Base-by-base conservation (phyloP, 768 basidiomycete species). In the Megacollybia marginata region DNA sequence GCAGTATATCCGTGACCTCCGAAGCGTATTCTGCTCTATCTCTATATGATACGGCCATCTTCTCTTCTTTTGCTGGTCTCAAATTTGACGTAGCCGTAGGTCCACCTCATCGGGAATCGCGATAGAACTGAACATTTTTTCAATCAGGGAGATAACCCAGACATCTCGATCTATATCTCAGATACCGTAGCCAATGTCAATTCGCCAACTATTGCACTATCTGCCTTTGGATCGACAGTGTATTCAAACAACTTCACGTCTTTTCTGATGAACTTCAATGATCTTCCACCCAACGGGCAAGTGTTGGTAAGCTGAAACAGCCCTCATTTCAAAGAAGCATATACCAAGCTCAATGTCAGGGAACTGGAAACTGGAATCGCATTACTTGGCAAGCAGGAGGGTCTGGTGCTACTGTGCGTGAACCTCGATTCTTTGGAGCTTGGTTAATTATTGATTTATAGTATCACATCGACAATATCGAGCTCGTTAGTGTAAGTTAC, bases 391-490 rank as follows among this genome's bases (percentile, higher is more conserved):
- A 79, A 59, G 74, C 67, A 9, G 66, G 68, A 31, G 70, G 48
- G 11, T 70, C 71, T 52, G 77, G 77, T 5, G 78, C 73, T 43
- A 54, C 62, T 45, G 38, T 40, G 38, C 5, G 38, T 40, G 18
- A 40, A 18, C 38, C 18, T 13, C 13, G 38, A 40, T 13, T 40
- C 18, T 40, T 16, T 40, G 38, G 8, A 28, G 23, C 23, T 40
- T 8, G 2, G 15, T 40, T 40, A 40, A 13, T 18, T 16, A 36
- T 15, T 13, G 15, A 18, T 40, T 8, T 15, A 13, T 8, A 40
- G 38, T 79, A 77, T 56, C 70, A 76, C 52, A 62, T 79, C 32
- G 75, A 76, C 57, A 78, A 79, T 56, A 64, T 78, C 38, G 61
- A 70, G 8, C 65, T 79, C 46, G 63, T 77, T 33, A 62, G 62